Conservation (phyloP, 352 stramenopile species). For the Peronospora belbahrii region DNA sequence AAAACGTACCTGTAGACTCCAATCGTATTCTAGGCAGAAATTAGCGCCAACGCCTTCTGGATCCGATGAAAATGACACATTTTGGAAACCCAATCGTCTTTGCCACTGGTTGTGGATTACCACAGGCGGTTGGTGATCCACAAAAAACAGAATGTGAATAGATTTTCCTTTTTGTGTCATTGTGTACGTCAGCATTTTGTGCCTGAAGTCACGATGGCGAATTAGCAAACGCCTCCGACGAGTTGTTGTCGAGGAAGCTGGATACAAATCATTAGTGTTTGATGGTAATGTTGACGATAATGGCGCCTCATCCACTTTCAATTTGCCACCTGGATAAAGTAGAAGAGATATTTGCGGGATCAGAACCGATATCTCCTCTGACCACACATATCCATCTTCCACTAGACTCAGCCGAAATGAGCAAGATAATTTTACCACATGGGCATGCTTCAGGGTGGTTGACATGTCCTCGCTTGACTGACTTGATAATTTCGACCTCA, state of each 20-base stretch:
- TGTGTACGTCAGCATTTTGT: slow-evolving; percentile 70
- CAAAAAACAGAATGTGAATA: slow-evolving; percentile 59
- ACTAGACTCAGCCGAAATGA: slow-evolving; percentile 33
- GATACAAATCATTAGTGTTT: slow-evolving; percentile 27
- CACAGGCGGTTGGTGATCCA: slow-evolving; percentile 57
- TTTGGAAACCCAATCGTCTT: slow-evolving; percentile 39
- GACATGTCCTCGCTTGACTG: slow-evolving; percentile 29
- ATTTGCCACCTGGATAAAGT: slow-evolving; percentile 20
- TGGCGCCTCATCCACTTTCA: slow-evolving; percentile 18
- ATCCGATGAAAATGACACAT: slow-evolving; percentile 34
- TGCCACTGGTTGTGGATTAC: slow-evolving; percentile 62
- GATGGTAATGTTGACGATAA: slow-evolving; percentile 6
- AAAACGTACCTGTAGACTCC: slow-evolving; percentile 29
- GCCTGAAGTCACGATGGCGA: slow-evolving; percentile 32
- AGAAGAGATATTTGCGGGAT: slow-evolving; percentile 34
- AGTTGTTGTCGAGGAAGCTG: slow-evolving; percentile 34
- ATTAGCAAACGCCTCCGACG: slow-evolving; percentile 52
- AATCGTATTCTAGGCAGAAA: slow-evolving; percentile 74
- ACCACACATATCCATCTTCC: slow-evolving; percentile 36
- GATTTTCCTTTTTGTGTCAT: slow-evolving; percentile 38
- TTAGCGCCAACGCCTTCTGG: slow-evolving; percentile 45
- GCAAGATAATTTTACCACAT: slow-evolving; percentile 42
- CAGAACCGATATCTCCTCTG: slow-evolving; percentile 36
- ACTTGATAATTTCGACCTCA: slow-evolving; percentile 39
- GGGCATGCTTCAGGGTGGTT: slow-evolving; percentile 14